Conservation (phyloP, 1,139 yeast genomes). For the Sugiyamaella novakii region DNA sequence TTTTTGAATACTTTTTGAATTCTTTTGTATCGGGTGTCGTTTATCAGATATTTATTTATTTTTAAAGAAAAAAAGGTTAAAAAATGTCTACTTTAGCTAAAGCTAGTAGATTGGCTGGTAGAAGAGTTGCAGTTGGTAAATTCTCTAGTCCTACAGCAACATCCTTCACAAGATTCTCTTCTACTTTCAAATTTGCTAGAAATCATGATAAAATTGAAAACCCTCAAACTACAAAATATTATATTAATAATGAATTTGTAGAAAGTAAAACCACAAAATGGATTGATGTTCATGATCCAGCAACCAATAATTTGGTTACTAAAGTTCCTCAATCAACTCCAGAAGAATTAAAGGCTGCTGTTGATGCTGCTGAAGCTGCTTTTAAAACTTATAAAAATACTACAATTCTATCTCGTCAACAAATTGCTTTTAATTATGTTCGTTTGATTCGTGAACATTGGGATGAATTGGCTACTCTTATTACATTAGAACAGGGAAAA, state of each 20-base stretch:
- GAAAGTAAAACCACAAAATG: slow-evolving; percentile 60
- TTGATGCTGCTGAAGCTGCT: slow-evolving; percentile 63
- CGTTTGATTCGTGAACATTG: slow-evolving; percentile 65
- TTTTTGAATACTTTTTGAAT: no score
- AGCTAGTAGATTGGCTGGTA: slow-evolving; percentile 4
- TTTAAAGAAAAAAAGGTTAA: no score
- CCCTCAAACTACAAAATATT: slow-evolving; percentile 58
- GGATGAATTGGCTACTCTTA: slow-evolving; percentile 71
- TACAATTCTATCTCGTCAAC: slow-evolving; percentile 70
- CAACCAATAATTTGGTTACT: slow-evolving; percentile 67
- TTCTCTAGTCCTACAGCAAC: neutral
- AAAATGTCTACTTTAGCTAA: neutral
- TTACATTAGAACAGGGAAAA: slow-evolving; percentile 80
- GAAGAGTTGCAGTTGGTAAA: neutral
- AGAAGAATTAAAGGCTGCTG: slow-evolving; percentile 66
- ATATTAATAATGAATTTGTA: slow-evolving; percentile 59
- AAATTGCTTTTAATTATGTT: slow-evolving; percentile 72
- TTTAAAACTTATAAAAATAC: slow-evolving; percentile 62
- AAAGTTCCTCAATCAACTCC: slow-evolving; percentile 74
- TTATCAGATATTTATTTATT: no score
- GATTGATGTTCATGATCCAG: slow-evolving; percentile 78
- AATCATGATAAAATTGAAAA: slow-evolving; percentile 40
- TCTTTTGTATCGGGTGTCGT: no score
- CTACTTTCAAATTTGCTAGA: slow-evolving; percentile 14
- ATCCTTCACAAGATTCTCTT: slow-evolving; percentile 1